Conservation (phyloP, 768 basidiomycete species). For the Rossbeevera mucosa region DNA sequence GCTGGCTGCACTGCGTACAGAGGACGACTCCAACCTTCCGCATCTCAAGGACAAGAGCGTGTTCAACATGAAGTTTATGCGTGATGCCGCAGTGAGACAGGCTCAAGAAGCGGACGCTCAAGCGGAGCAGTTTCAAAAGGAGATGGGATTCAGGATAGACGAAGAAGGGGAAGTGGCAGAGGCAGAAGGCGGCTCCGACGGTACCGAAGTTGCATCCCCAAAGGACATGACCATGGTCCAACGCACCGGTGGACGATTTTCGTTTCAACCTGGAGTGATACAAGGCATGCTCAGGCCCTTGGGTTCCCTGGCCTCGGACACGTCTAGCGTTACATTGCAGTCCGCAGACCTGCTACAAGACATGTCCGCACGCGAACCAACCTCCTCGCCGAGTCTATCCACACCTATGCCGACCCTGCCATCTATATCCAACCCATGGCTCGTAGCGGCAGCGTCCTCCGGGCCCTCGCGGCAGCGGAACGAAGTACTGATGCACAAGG, state of each 20-base stretch:
- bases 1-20: slow-evolving; percentile 47
- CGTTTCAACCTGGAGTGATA: slow-evolving; percentile 50
- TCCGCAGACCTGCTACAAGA: slow-evolving; percentile 50
- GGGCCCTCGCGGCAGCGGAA: slow-evolving; percentile 69
- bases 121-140: slow-evolving; percentile 68
- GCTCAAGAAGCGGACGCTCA: slow-evolving; percentile 49
- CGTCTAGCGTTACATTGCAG: slow-evolving; percentile 33
- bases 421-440: slow-evolving; percentile 73
- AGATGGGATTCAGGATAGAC: slow-evolving; percentile 49
- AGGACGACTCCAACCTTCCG: slow-evolving; percentile 28
- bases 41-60: slow-evolving; percentile 57
- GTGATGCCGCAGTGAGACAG: slow-evolving; percentile 78
- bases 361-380: slow-evolving; percentile 7
- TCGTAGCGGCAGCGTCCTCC: slow-evolving; percentile 36
- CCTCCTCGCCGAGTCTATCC: slow-evolving; percentile 11
- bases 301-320: neutral
- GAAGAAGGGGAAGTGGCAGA: slow-evolving; percentile 30
- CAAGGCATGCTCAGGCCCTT: neutral
- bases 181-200: too few species aligned
- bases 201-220: slow-evolving; percentile 26
- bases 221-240: slow-evolving; percentile 39
- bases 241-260: slow-evolving; percentile 64
- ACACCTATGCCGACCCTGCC: slow-evolving; percentile 14
- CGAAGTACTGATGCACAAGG: slow-evolving; percentile 65
- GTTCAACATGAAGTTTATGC: slow-evolving; percentile 99